phyloP scores from a whole-genome alignment of 2,329 filamentous ascomycete species.

The Fusarium pseudonygamai region DNA sequence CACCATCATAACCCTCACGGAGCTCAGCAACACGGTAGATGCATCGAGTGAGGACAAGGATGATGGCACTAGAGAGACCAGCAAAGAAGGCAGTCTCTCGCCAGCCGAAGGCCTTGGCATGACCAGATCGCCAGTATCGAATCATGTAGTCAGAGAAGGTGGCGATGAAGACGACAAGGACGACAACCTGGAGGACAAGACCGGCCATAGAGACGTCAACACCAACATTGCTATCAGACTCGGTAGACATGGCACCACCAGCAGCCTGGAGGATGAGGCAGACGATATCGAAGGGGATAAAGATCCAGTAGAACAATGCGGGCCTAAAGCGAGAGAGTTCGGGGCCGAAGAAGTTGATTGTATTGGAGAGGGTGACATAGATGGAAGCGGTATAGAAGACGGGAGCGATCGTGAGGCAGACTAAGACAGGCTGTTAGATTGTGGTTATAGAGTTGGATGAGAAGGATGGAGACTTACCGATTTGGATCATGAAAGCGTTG shows the following conservation, averaged over 20 bases:
- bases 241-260: conserved; percentile 63
- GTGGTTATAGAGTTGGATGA: background rate
- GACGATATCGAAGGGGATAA: conserved; percentile 65
- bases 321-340: conserved; percentile 56
- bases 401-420: conserved; percentile 63
- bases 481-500: conserved; percentile 71
- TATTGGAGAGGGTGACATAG: conserved; percentile 67
- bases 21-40: conserved; percentile 74
- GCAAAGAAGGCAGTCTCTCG: conserved; percentile 57
- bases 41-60: conserved; percentile 70
- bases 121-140: conserved; percentile 50
- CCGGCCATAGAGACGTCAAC: conserved; percentile 58
- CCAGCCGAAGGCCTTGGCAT: conserved; percentile 38
- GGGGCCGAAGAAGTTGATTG: conserved; percentile 53
- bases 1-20: conserved; percentile 67
- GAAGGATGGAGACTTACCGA: conserved; percentile 53
- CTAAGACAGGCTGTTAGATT: conserved; percentile 43
- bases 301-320: conserved; percentile 56
- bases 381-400: conserved; percentile 68
- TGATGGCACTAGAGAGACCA: conserved; percentile 62
- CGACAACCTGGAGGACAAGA: conserved; percentile 67
- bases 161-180: conserved; percentile 61
- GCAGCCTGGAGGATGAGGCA: conserved; percentile 67
- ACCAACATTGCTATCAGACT: conserved; percentile 46
- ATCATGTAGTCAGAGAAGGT: conserved; percentile 61